phyloP scores from a whole-genome alignment of 371 early-diverging fungal species.

The Syncephalastrum racemosum region DNA sequence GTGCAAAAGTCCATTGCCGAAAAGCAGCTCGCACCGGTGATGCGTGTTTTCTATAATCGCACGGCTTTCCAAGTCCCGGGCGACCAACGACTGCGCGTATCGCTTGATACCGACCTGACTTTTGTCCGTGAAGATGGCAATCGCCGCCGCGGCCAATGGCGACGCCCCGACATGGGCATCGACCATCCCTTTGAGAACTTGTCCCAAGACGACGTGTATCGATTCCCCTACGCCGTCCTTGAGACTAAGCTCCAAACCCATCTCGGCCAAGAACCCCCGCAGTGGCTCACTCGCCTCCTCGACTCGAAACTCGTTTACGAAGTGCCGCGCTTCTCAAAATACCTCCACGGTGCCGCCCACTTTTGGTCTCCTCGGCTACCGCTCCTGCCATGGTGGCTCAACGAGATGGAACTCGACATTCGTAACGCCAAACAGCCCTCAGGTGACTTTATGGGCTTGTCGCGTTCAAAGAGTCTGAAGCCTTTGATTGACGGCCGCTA shows the following conservation, averaged over 20 bases:
- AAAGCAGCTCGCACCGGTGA: constrained; percentile 80
- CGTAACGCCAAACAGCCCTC: constrained; percentile 56
- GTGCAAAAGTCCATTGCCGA: constrained; percentile 78
- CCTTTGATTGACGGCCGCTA: constrained; percentile 45
- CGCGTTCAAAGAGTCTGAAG: constrained; percentile 44
- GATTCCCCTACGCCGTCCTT: constrained; percentile 46
- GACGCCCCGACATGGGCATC: constrained; percentile 84
- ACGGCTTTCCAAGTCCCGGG: constrained; percentile 99
- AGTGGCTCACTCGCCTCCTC: constrained; percentile 94
- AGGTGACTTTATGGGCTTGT: constrained; percentile 28
- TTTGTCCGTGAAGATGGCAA: constrained; percentile 95
- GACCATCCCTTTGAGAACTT: constrained; percentile 88
- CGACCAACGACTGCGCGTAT: constrained; percentile 93
- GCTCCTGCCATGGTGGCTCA: constrained; percentile 96
- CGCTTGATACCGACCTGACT: constrained; percentile 96
- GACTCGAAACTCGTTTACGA: constrained; percentile 91
- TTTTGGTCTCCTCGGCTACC: constrained; percentile 81
- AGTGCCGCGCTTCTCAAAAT: constrained; percentile 98
- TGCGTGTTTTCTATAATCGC: constrained; percentile 96
- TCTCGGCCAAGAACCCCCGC: constrained; percentile 81
- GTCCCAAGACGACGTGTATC: constrained; percentile 58
- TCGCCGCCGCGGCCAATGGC: constrained; percentile 80
- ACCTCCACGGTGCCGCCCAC: constrained; percentile 94
- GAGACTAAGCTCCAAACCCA: constrained; percentile 94
- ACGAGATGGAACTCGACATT: constrained; percentile 90